A percentile compares a stretch with the other conserved stretches of the same genome.
Conservation (phyloP, 2,329 filamentous ascomycete species). For the Leptographium radiaticola region DNA sequence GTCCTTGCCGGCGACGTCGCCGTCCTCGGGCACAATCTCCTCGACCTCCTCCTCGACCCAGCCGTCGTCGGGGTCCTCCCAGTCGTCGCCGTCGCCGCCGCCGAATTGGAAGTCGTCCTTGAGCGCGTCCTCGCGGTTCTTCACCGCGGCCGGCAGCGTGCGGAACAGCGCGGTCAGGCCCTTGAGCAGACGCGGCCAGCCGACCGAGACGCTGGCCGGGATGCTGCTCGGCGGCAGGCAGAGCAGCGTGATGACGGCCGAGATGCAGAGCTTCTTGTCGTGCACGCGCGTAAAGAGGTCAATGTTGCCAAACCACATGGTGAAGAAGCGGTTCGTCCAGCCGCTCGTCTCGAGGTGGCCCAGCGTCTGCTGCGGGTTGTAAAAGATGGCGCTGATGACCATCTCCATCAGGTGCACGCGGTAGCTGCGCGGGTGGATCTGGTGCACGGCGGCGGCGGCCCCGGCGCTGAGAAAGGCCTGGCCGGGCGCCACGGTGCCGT, state of each 20-base stretch:
- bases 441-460: constrained; percentile 9
- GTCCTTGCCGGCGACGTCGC: constrained; percentile 51
- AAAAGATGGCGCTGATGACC: constrained; percentile 96
- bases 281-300: constrained; percentile 87
- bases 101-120: constrained; percentile 74
- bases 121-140: constrained; percentile 84
- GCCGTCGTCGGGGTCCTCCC: constrained; percentile 64
- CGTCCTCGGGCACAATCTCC: constrained; percentile 49
- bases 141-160: constrained; percentile 74
- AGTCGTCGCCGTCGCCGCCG: constrained; percentile 61
- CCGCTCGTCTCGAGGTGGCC: constrained; percentile 79
- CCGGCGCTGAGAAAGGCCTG: constrained; percentile 5
- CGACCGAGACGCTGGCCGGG: constrained; percentile 82
- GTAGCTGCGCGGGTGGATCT: constrained; percentile 77
- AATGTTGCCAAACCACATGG: constrained; percentile 94
- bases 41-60: constrained; percentile 79
- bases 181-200: constrained; percentile 81
- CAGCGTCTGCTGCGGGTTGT: constrained; percentile 77
- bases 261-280: constrained; percentile 97
- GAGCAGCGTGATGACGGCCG: constrained; percentile 78
- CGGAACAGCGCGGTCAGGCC: constrained; percentile 88
- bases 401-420: constrained; percentile 97
- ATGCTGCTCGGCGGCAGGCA: constrained; percentile 70
- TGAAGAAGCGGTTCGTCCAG: constrained; percentile 99
- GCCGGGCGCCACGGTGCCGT: constrained; percentile 22